Evolutionary conservation across 345 rosid genomes (phyloP), one percentile per base, ranked within the genome.

Genomic region (Laguncularia racemosa): DNA sequence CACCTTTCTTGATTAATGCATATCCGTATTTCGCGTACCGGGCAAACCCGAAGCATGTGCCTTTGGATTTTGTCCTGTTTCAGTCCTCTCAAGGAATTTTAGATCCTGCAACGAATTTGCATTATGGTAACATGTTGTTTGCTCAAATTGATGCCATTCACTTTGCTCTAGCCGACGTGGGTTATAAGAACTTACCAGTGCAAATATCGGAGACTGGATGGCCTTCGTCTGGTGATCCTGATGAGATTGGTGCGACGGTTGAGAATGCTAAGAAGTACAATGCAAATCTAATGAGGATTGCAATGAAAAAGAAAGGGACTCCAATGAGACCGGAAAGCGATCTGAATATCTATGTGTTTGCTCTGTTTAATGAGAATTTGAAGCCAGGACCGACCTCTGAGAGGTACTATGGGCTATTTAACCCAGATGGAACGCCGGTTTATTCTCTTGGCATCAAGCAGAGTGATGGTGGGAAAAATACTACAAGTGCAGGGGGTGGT

Each of bases 181-280:
- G 81, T 17, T 77, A 64, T 63, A 69, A 55, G 59, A 64, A 67
- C 44, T 14, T 77, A 49, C 72, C 73, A 23, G 61, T 80, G 44
- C 76, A 74, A 20, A 64, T 77, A 7, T 74, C 85, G 12, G 85
- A 77, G 62, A 80, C 85, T 1, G 85, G 85, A 11, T 80, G 85
- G 85, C 85, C 85, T 21, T 80, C 85, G 1, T 69, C 65, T 20
- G 85, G 85, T 16, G 85, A 77, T 46, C 62, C 8, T 0, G 76
- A 77, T 5, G 85, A 81, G 64, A 57, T 64, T 0, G 85, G 82
- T 12, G 82, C 82, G 11, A 67, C 74, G 3, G 60, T 46, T 46
- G 82, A 77, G 26, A 72, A 72, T 46, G 85, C 85, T 0, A 72
- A 61, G 75, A 65, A 72, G 64, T 81, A 77, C 50, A 77, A 77